phyloP scores from a whole-genome alignment of 768 basidiomycete genomes.

The Pleurotus sapidus region DNA sequence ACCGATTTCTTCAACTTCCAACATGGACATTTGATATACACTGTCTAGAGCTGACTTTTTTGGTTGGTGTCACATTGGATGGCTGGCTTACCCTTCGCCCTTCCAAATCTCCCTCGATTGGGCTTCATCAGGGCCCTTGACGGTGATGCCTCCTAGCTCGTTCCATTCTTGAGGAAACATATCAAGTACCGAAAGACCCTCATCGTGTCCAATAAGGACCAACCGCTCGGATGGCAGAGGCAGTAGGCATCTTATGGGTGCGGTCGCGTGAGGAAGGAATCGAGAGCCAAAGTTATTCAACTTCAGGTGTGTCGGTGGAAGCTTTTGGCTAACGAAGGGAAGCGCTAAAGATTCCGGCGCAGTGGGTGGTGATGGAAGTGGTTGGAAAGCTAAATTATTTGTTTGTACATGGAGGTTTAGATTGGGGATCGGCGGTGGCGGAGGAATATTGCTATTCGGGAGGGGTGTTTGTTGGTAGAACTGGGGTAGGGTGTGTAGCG shows the following conservation, averaged over 20 bases:
- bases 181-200: slow-evolving; percentile 79
- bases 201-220: slow-evolving; percentile 76
- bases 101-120: slow-evolving; percentile 65
- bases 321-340: slow-evolving; percentile 45
- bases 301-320: slow-evolving; percentile 62
- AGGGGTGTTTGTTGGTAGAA: neutral
- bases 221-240: slow-evolving; percentile 64
- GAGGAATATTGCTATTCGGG: neutral
- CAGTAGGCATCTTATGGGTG: slow-evolving; percentile 72
- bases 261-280: slow-evolving; percentile 77
- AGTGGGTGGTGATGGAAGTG: neutral
- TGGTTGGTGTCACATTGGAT: neutral
- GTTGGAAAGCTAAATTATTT: slow-evolving; percentile 24
- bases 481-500: neutral
- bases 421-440: neutral
- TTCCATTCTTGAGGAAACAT: slow-evolving; percentile 77
- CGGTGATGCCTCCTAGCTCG: slow-evolving; percentile 40
- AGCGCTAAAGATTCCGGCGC: slow-evolving; percentile 12
- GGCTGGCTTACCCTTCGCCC: slow-evolving; percentile 63
- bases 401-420: slow-evolving; percentile 32
- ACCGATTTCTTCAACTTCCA: slow-evolving; percentile 62
- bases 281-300: slow-evolving; percentile 82
- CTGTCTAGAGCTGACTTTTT: slow-evolving; percentile 29
- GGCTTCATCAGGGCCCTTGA: slow-evolving; percentile 72
- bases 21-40: slow-evolving; percentile 72